phyloP scores from a whole-genome alignment of 2,329 filamentous ascomycete genomes.

The Apiospora arundinis region DNA sequence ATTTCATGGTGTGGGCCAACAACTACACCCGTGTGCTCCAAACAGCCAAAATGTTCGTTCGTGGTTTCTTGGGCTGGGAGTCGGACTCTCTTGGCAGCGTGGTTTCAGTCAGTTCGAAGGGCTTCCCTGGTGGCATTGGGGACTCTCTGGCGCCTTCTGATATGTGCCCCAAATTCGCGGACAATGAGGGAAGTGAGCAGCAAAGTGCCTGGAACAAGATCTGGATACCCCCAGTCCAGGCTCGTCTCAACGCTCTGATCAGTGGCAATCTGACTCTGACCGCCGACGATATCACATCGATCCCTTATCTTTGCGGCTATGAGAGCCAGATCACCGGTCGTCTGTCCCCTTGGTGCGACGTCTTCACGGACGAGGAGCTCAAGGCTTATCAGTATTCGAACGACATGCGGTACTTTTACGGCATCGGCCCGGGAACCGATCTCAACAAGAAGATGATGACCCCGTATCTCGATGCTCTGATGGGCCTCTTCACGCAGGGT shows the following conservation, averaged over 20 bases:
- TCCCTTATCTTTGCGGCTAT: slow-evolving; percentile 75
- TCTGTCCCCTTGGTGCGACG: slow-evolving; percentile 66
- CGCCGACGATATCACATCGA: slow-evolving; percentile 58
- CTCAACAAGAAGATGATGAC: slow-evolving; percentile 65
- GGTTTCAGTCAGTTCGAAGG: slow-evolving; percentile 62
- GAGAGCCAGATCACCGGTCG: slow-evolving; percentile 71
- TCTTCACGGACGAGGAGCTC: slow-evolving; percentile 68
- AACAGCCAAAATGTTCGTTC: slow-evolving; percentile 65
- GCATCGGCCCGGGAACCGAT: slow-evolving; percentile 61
- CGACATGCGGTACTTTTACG: slow-evolving; percentile 73
- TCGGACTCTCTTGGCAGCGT: slow-evolving; percentile 60
- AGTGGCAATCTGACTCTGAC: slow-evolving; percentile 61
- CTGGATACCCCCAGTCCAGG: slow-evolving; percentile 59
- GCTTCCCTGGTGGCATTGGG: slow-evolving; percentile 58
- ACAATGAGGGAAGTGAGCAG: slow-evolving; percentile 56
- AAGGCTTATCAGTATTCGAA: slow-evolving; percentile 70
- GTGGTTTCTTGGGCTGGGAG: slow-evolving; percentile 65
- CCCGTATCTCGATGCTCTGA: slow-evolving; percentile 61
- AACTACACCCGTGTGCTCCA: slow-evolving; percentile 69
- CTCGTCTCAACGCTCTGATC: slow-evolving; percentile 61
- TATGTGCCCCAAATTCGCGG: slow-evolving; percentile 64
- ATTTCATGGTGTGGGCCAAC: slow-evolving; percentile 69
- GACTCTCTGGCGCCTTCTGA: slow-evolving; percentile 70
- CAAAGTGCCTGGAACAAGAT: slow-evolving; percentile 54
- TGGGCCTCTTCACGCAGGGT: slow-evolving; percentile 58